Conservation (phyloP, 225 moss, liverwort and hornwort genomes). For the Polytrichum formosum region DNA sequence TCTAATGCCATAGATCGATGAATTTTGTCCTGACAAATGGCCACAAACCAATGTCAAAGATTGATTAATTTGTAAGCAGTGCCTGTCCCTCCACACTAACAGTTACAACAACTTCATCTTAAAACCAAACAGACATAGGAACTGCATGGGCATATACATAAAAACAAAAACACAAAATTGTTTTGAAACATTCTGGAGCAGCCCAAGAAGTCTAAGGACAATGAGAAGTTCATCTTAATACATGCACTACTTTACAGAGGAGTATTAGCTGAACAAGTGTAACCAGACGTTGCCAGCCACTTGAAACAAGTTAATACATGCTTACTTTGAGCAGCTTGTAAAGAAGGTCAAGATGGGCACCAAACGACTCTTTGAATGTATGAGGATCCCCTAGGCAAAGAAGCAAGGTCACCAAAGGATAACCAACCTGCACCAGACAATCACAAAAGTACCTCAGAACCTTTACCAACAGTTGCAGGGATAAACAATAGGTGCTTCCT, state of each 20-base stretch:
- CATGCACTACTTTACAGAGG: too few relatives aligned
- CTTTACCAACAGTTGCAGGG: background rate
- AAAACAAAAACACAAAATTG: too few relatives aligned
- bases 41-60: background rate
- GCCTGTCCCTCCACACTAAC: too few relatives aligned
- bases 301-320: background rate
- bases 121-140: too few relatives aligned
- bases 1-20: slow-evolving; percentile 98
- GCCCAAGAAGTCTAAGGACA: background rate
- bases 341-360: slow-evolving; percentile 79
- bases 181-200: background rate
- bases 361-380: slow-evolving; percentile 66
- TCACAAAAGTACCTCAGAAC: background rate
- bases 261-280: too few relatives aligned
- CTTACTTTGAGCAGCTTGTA: slow-evolving; percentile 88
- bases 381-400: slow-evolving; percentile 89
- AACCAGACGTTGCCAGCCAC: too few relatives aligned
- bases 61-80: too few relatives aligned
- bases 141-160: too few relatives aligned
- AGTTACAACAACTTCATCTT: too few relatives aligned
- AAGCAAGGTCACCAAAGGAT: slow-evolving; percentile 92
- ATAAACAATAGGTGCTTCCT: too few relatives aligned
- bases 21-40: slow-evolving; percentile 73
- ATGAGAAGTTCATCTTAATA: too few relatives aligned
- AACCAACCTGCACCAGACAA: slow-evolving; percentile 75